phyloP scores from a whole-genome alignment of 1,139 yeast genomes.

The Saccharomyces hybrid region DNA sequence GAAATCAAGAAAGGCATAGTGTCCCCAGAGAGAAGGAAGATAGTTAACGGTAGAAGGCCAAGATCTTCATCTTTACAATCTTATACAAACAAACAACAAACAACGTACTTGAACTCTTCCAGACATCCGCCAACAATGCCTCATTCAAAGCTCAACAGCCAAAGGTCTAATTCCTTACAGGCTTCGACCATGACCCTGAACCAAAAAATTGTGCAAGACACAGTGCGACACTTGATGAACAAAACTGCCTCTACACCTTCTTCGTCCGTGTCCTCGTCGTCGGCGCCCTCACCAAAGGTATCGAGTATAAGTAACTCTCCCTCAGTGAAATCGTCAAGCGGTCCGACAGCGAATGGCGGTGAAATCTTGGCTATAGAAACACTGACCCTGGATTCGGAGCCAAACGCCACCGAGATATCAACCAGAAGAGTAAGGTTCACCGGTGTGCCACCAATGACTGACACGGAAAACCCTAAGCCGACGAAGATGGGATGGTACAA shows the following conservation, averaged over 20 bases:
- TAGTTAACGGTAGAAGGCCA: slow-evolving; percentile 14
- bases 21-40: slow-evolving; percentile 8
- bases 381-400: neutral
- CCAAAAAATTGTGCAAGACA: slow-evolving; percentile 24
- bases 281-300: slow-evolving; percentile 1
- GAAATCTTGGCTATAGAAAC: neutral
- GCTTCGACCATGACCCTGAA: slow-evolving; percentile 20
- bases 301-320: slow-evolving; percentile 1
- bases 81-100: slow-evolving; percentile 3
- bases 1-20: neutral
- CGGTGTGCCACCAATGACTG: slow-evolving; percentile 32
- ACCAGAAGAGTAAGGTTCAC: slow-evolving; percentile 30
- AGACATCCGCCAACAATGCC: neutral
- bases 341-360: neutral
- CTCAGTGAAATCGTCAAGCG: neutral
- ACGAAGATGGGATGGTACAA: slow-evolving; percentile 33
- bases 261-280: slow-evolving; percentile 1
- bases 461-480: slow-evolving; percentile 27
- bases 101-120: neutral
- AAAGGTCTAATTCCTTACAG: slow-evolving; percentile 28
- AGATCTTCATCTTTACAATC: slow-evolving; percentile 31
- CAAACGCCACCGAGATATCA: neutral
- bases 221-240: slow-evolving; percentile 15
- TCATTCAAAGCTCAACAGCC: slow-evolving; percentile 5
- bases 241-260: neutral